Conservation (phyloP, 1,284 basidiomycete genomes). For the Fomes fomentarius region DNA sequence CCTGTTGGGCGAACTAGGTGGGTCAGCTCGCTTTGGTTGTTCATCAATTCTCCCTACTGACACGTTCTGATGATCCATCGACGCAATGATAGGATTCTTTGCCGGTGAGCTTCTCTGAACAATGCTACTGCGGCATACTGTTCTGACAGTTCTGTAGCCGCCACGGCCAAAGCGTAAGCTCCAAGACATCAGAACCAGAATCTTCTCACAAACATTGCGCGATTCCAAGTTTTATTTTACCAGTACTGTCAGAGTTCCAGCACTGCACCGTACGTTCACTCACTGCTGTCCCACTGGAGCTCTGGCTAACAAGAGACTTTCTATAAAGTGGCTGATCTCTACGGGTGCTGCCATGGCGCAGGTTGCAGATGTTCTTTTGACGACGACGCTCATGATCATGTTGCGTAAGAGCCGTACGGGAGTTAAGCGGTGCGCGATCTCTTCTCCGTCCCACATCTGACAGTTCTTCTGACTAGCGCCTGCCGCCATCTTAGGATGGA, state of each 20-base stretch:
- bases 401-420: slow-evolving; percentile 9
- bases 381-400: background rate
- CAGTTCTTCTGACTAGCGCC: background rate
- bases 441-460: background rate
- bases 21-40: too few relatives aligned
- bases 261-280: background rate
- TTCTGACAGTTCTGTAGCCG: background rate
- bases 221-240: slow-evolving; percentile 6
- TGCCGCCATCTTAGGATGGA: slow-evolving; percentile 6
- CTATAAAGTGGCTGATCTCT: slow-evolving; percentile 7
- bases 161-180: slow-evolving; percentile 8
- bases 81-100: too few relatives aligned
- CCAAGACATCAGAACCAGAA: too few relatives aligned
- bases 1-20: background rate
- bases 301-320: background rate
- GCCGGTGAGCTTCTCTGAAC: background rate
- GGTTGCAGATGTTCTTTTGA: slow-evolving; percentile 3
- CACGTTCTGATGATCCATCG: too few relatives aligned
- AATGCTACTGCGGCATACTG: too few relatives aligned
- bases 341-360: background rate
- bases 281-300: background rate
- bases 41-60: too few relatives aligned
- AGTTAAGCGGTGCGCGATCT: slow-evolving; percentile 5
- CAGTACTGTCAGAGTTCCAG: background rate
- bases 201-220: too few relatives aligned